These are phyloP conservation scores for Sclerotinia spermophila DNA, from an alignment of 2,329 filamentous ascomycete species.

Conservation along the genomic window DNA sequence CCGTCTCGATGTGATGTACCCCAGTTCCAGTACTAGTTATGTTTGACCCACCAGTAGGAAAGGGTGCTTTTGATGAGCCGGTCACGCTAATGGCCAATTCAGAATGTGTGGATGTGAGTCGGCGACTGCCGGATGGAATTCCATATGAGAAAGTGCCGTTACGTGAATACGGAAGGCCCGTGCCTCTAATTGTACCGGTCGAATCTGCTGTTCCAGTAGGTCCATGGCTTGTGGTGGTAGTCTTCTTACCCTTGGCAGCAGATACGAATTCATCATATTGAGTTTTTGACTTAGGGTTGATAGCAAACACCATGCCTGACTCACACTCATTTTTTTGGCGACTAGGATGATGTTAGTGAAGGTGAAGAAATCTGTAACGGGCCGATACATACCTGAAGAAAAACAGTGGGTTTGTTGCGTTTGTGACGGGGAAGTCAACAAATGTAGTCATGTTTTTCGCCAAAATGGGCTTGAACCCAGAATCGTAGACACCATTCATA, in stretches of 20 bases:
- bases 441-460: conserved; percentile 17
- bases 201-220: conserved; percentile 8
- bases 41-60: conserved; percentile 9
- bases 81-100: neutral
- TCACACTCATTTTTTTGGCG: conserved; percentile 19
- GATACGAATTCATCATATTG: conserved; percentile 15
- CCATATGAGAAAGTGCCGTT: conserved; percentile 15
- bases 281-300: conserved; percentile 17
- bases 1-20: neutral
- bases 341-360: conserved; percentile 12
- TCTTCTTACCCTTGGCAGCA: conserved; percentile 12
- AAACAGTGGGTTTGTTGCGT: conserved; percentile 13
- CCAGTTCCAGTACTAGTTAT: neutral
- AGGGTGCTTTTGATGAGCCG: neutral
- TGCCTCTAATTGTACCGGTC: neutral
- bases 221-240: neutral
- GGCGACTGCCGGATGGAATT: neutral
- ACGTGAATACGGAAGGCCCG: conserved; percentile 4
- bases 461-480: conserved; percentile 17
- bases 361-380: neutral
- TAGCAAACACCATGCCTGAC: conserved; percentile 23
- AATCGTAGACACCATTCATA: conserved; percentile 19
- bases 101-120: neutral
- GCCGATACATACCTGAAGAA: conserved; percentile 15
- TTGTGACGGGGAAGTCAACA: conserved; percentile 20